Percentiles rank a stretch among this genome's conserved stretches.
phyloP scores from a whole-genome alignment of 83 land plant species.

The Thuja plicata region DNA sequence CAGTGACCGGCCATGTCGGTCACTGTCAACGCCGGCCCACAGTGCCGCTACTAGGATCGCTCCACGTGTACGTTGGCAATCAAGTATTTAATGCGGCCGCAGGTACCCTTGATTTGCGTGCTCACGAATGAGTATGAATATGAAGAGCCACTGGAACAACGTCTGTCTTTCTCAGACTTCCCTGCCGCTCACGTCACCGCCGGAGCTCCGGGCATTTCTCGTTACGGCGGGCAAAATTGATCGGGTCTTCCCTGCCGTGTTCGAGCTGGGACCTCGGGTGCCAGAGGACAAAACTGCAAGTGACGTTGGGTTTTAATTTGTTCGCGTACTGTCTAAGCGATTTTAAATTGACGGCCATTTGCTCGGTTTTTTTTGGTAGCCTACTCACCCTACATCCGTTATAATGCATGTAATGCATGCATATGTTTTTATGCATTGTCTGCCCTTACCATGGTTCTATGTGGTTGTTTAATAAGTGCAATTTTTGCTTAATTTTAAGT shows the following conservation, averaged over 20 bases:
- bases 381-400: too few species aligned
- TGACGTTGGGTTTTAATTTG: neutral
- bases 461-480: too few species aligned
- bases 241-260: neutral
- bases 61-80: constrained; percentile 5
- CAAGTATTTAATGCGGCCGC: constrained; percentile 11
- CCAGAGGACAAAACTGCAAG: neutral
- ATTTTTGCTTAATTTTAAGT: too few species aligned
- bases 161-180: neutral
- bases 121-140: neutral
- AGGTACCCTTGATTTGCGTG: constrained; percentile 19
- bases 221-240: too few species aligned
- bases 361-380: too few species aligned
- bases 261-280: neutral
- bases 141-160: neutral
- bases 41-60: neutral
- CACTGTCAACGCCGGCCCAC: constrained; percentile 16
- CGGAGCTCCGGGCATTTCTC: neutral
- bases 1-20: constrained; percentile 12
- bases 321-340: too few species aligned
- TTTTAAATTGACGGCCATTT: neutral
- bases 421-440: too few species aligned
- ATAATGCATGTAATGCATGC: too few species aligned
- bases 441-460: too few species aligned
- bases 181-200: neutral